These are phyloP conservation scores for Corynascus novoguineensis DNA, from an alignment of 495 filamentous ascomycete species.

Conservation along the genomic window DNA sequence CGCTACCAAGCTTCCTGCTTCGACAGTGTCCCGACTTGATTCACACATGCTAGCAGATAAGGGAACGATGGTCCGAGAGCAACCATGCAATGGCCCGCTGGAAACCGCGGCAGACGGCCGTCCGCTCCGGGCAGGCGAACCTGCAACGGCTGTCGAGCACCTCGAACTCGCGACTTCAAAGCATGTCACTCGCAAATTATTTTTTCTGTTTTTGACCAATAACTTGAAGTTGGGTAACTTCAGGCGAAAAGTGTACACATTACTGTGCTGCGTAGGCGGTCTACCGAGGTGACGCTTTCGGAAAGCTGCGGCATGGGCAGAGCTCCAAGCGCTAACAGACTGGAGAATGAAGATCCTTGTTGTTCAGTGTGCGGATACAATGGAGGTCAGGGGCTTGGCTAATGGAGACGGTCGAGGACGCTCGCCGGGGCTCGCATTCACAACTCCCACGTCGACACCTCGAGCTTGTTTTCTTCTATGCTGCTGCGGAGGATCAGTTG, in stretches of 20 bases:
- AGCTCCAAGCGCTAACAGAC: background rate
- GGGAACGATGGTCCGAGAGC: background rate
- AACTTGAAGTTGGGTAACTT: background rate
- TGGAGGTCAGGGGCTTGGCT: background rate
- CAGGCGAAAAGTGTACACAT: no score
- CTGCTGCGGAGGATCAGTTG: no score
- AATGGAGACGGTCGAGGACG: background rate
- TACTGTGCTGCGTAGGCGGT: no score
- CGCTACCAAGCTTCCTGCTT: slow-evolving; percentile 16
- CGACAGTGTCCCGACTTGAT: slow-evolving; percentile 21
- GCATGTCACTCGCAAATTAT: background rate
- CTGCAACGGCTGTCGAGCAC: background rate
- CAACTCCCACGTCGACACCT: no score
- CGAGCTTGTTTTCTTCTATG: no score
- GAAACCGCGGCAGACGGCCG: background rate
- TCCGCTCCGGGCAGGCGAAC: background rate
- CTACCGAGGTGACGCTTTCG: no score
- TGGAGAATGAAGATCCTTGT: background rate
- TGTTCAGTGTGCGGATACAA: background rate
- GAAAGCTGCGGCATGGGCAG: slow-evolving; percentile 5
- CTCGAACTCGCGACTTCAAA: background rate
- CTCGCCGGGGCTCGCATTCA: background rate
- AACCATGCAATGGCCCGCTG: background rate
- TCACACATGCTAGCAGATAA: slow-evolving; percentile 19
- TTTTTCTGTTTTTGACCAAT: no score